Conservation (phyloP, 2,329 filamentous ascomycete species). For the Laburnicola sp. region DNA sequence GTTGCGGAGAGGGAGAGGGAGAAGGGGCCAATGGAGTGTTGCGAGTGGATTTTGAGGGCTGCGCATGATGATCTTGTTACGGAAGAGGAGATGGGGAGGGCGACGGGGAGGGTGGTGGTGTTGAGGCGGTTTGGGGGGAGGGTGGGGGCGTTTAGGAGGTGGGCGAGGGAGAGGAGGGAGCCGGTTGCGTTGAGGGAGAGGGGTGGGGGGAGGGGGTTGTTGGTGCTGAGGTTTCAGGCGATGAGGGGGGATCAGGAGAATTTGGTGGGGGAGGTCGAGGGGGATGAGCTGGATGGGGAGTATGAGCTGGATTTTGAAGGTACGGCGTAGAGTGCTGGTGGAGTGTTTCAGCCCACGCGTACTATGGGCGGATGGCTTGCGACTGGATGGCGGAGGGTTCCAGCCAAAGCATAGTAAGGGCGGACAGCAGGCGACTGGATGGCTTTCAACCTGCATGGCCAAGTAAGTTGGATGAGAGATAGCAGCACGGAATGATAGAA, state of each 20-base stretch:
- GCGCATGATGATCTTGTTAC: constrained; percentile 16
- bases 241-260: background rate
- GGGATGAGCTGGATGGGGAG: background rate
- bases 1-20: background rate
- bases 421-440: too few species aligned
- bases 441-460: too few species aligned
- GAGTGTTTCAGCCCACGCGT: too few species aligned
- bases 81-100: constrained; percentile 9
- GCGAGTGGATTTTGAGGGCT: constrained; percentile 1
- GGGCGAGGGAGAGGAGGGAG: background rate
- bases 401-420: too few species aligned
- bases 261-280: background rate
- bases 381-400: too few species aligned
- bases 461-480: too few species aligned
- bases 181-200: constrained; percentile 1
- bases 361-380: too few species aligned
- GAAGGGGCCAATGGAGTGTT: background rate
- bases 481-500: too few species aligned
- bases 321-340: too few species aligned
- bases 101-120: too few species aligned
- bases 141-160: background rate
- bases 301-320: background rate
- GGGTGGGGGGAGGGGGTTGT: background rate
- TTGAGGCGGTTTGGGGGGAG: background rate
- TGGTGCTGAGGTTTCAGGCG: constrained; percentile 5